phyloP scores from a whole-genome alignment of 2,329 filamentous ascomycete species.

The Diaporthe sp. region DNA sequence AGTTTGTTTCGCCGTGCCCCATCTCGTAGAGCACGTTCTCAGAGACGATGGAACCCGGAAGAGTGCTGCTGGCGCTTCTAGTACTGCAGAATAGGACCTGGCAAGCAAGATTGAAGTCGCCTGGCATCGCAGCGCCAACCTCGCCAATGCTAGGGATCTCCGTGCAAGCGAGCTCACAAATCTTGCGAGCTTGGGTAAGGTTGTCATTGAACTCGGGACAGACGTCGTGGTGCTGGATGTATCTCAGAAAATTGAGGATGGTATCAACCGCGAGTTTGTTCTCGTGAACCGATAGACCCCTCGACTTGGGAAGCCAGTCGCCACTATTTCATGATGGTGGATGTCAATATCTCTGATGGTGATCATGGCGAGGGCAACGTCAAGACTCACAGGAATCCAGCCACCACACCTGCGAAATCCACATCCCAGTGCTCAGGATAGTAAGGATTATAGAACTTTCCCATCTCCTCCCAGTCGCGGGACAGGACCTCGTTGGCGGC shows the following conservation, averaged over 20 bases:
- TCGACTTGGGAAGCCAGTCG: constrained; percentile 64
- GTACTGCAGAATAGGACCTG: constrained; percentile 70
- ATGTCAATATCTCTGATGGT: not conserved
- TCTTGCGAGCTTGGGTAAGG: constrained; percentile 70
- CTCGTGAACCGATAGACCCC: constrained; percentile 63
- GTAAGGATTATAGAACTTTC: constrained; percentile 60
- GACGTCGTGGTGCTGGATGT: constrained; percentile 84
- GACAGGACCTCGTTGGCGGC: constrained; percentile 71
- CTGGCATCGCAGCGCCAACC: constrained; percentile 70
- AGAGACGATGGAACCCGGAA: not conserved
- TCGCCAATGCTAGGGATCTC: constrained; percentile 73
- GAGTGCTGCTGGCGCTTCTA: not conserved
- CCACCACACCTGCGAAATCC: constrained; percentile 82
- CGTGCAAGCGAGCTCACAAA: constrained; percentile 73
- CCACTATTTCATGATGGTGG: constrained; percentile 52
- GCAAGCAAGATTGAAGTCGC: constrained; percentile 83
- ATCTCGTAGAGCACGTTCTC: constrained; percentile 33
- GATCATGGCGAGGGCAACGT: not conserved
- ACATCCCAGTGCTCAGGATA: constrained; percentile 73
- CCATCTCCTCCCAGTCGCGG: constrained; percentile 51
- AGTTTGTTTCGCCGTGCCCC: constrained; percentile 38
- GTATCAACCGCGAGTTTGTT: constrained; percentile 73
- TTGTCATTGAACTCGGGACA: constrained; percentile 82
- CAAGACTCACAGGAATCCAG: constrained; percentile 77
- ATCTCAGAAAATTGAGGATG: constrained; percentile 88